Conservation (phyloP, 371 early-diverging fungal genomes). For the Haplosporangium sp. region DNA sequence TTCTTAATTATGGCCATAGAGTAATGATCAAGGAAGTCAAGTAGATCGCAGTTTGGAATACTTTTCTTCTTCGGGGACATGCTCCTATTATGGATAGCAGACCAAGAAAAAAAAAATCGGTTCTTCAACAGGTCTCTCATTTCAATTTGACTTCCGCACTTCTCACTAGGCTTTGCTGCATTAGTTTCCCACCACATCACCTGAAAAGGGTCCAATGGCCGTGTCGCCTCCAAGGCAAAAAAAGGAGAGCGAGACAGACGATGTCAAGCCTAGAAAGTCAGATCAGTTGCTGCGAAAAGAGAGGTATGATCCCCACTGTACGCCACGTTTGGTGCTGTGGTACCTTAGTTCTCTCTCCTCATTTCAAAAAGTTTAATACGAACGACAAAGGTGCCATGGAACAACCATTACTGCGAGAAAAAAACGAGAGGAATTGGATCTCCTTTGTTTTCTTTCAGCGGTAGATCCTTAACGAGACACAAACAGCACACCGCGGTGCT, state of each 20-base stretch:
- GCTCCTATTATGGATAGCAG: conserved; percentile 16
- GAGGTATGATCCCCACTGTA: conserved; percentile 16
- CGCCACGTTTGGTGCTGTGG: conserved; percentile 28
- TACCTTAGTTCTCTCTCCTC: neutral
- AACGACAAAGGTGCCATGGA: neutral
- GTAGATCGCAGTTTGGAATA: conserved; percentile 13
- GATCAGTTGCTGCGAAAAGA: neutral
- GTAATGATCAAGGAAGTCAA: too few species aligned
- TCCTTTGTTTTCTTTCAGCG: too few species aligned
- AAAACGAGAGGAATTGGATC: too few species aligned
- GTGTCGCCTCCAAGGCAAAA: neutral
- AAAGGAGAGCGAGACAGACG: neutral
- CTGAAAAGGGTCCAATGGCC: conserved; percentile 7
- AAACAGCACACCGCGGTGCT: too few species aligned
- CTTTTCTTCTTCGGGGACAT: conserved; percentile 13
- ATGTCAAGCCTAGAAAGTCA: neutral
- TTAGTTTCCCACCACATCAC: neutral
- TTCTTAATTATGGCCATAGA: too few species aligned
- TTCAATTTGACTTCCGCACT: neutral
- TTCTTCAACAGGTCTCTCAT: neutral
- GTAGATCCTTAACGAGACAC: too few species aligned
- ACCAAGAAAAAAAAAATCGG: neutral
- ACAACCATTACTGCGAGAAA: too few species aligned
- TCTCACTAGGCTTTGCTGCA: neutral
- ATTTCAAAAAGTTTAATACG: conserved; percentile 8